phyloP scores from a whole-genome alignment of 2,329 filamentous ascomycete species.

The Pseudogymnoascus sp. region DNA sequence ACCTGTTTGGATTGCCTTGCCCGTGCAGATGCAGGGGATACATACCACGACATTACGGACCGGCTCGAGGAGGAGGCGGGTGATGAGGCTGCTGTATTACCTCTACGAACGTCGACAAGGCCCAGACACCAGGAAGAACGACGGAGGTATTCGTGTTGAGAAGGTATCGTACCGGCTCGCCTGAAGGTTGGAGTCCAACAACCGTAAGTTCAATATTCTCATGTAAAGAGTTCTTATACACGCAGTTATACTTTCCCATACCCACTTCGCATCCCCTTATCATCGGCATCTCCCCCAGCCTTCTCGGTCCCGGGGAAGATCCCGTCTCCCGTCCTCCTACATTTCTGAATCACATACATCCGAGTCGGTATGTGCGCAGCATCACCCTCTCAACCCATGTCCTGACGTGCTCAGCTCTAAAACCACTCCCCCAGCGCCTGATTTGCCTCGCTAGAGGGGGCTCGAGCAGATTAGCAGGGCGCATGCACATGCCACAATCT shows the following conservation, averaged over 20 bases:
- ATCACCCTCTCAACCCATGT: neutral
- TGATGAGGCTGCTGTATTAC: neutral
- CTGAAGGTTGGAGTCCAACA: neutral
- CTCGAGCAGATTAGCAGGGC: neutral
- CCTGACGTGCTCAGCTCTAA: neutral
- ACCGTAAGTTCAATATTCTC: neutral
- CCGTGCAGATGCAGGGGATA: neutral
- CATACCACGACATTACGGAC: neutral
- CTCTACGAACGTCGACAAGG: neutral
- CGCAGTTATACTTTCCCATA: neutral
- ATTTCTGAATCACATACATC: neutral
- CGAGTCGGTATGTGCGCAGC: neutral
- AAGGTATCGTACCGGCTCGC: neutral
- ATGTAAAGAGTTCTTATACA: neutral
- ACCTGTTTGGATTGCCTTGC: neutral
- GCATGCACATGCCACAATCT: neutral
- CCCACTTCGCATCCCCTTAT: no score
- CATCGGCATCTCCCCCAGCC: no score
- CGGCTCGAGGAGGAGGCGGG: neutral
- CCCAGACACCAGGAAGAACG: neutral
- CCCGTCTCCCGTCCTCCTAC: no score
- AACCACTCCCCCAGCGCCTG: neutral
- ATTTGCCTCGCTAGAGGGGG: neutral
- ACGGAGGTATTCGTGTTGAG: neutral
- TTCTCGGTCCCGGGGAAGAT: no score